These are phyloP conservation scores for Quercus alba DNA, from an alignment of 306 rosid genomes.

Conservation along the genomic window DNA sequence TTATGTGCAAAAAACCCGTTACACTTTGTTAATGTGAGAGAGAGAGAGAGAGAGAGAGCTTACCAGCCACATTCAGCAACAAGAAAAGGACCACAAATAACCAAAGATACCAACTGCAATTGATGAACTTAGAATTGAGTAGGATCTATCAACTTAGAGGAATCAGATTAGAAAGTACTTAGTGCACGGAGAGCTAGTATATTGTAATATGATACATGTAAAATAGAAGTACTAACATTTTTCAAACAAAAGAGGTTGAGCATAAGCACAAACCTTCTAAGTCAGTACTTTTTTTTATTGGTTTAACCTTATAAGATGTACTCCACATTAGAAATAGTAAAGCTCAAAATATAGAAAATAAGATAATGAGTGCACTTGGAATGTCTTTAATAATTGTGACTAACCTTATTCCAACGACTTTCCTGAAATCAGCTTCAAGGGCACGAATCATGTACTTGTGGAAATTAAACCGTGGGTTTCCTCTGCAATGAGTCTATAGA, in stretches of 20 bases:
- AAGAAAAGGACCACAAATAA: slow-evolving; percentile 29
- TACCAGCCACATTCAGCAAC: slow-evolving; percentile 32
- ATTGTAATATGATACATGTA: neutral
- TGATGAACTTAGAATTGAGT: neutral
- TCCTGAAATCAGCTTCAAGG: slow-evolving; percentile 36
- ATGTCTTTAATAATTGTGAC: neutral
- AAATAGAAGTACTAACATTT: neutral
- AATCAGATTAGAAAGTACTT: neutral
- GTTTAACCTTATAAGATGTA: neutral
- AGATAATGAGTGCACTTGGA: neutral
- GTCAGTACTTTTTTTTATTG: neutral
- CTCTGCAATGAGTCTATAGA: slow-evolving; percentile 28
- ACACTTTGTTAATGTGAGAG: neutral
- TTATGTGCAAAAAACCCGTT: neutral
- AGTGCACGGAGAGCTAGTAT: neutral
- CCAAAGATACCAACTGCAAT: slow-evolving; percentile 37
- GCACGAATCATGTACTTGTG: slow-evolving; percentile 39
- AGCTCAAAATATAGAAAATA: neutral
- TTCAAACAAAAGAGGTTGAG: neutral
- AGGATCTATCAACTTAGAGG: neutral
- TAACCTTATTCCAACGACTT: slow-evolving; percentile 38
- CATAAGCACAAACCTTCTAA: too few species aligned
- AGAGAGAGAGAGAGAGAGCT: neutral
- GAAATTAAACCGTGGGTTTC: slow-evolving; percentile 30
- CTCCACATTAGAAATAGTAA: neutral